Evolutionary conservation across 768 basidiomycete genomes (phyloP).

Genomic region (Paxillus involutus): DNA sequence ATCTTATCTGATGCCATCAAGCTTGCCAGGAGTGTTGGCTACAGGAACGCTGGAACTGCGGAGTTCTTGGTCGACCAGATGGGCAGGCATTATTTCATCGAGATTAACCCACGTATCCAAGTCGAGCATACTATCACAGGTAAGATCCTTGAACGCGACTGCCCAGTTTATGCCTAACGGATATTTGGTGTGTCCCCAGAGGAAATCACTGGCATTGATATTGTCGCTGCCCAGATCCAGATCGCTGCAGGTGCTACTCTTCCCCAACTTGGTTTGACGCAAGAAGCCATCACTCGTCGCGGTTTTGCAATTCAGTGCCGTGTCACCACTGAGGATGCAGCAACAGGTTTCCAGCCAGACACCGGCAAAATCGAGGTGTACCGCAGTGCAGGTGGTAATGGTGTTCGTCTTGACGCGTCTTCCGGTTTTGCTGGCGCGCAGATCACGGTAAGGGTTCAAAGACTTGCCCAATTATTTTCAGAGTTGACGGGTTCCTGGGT

Average conservation of each 20-base stretch:
- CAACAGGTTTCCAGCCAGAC: constrained; percentile 93
- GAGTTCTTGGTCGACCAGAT: constrained; percentile 98
- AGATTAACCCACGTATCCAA: constrained; percentile 99
- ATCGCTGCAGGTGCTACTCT: constrained; percentile 98
- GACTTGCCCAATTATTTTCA: background rate
- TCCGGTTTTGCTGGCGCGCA: constrained; percentile 99
- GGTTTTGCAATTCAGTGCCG: constrained; percentile 99
- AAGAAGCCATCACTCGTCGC: constrained; percentile 93
- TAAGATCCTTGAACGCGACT: constrained; percentile 30
- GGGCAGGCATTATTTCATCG: constrained; percentile 98
- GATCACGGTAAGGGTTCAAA: constrained; percentile 73
- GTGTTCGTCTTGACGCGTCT: constrained; percentile 93
- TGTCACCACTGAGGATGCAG: constrained; percentile 96
- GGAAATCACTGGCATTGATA: constrained; percentile 99
- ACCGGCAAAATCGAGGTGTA: constrained; percentile 99
- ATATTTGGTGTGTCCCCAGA: constrained; percentile 48
- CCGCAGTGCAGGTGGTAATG: constrained; percentile 97
- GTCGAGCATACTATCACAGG: constrained; percentile 99
- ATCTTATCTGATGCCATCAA: constrained; percentile 92
- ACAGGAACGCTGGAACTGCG: constrained; percentile 96
- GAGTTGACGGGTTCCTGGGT: constrained; percentile 3
- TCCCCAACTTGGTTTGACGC: constrained; percentile 91
- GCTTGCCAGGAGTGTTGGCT: constrained; percentile 89
- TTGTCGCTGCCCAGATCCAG: constrained; percentile 98
- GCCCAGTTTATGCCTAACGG: background rate